phyloP scores from a whole-genome alignment of 371 early-diverging fungal genomes.

The Encephalitozoon romaleae region DNA sequence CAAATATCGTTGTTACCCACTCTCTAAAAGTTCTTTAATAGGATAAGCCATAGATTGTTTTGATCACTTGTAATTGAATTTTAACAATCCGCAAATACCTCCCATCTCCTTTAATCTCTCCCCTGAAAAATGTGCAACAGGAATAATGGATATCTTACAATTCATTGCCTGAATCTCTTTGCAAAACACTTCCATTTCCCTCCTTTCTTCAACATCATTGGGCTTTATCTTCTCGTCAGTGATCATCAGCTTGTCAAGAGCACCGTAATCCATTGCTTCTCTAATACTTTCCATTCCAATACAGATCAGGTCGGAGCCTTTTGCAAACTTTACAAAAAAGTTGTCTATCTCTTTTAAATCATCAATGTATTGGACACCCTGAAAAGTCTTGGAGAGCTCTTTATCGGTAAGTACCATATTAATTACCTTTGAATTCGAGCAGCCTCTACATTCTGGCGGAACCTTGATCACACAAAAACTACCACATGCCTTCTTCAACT shows the following conservation, averaged over 20 bases:
- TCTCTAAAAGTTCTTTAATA: background rate
- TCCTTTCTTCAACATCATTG: slow-evolving; percentile 42
- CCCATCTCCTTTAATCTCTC: slow-evolving; percentile 54
- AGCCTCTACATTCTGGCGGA: slow-evolving; percentile 33
- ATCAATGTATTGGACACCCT: slow-evolving; percentile 44
- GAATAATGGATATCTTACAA: slow-evolving; percentile 54
- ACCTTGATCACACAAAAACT: slow-evolving; percentile 43
- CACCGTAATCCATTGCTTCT: slow-evolving; percentile 57
- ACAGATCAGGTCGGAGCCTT: background rate
- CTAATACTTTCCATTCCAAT: slow-evolving; percentile 51
- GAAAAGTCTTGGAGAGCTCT: slow-evolving; percentile 28
- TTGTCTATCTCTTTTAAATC: slow-evolving; percentile 47
- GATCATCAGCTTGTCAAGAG: slow-evolving; percentile 52
- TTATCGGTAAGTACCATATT: slow-evolving; percentile 37
- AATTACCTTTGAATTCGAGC: slow-evolving; percentile 42
- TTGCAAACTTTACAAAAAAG: slow-evolving; percentile 43
- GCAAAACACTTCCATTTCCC: slow-evolving; percentile 39
- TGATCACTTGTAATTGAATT: slow-evolving; percentile 44
- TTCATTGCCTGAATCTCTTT: slow-evolving; percentile 27
- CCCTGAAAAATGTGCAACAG: slow-evolving; percentile 50
- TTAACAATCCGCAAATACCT: slow-evolving; percentile 48
- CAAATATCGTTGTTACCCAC: background rate
- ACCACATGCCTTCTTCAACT: background rate
- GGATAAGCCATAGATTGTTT: background rate
- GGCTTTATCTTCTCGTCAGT: slow-evolving; percentile 50